Percentiles rank a stretch among this genome's conserved stretches.
Conservation (phyloP, 2,329 filamentous ascomycete genomes). For the Penicillium glabrum region DNA sequence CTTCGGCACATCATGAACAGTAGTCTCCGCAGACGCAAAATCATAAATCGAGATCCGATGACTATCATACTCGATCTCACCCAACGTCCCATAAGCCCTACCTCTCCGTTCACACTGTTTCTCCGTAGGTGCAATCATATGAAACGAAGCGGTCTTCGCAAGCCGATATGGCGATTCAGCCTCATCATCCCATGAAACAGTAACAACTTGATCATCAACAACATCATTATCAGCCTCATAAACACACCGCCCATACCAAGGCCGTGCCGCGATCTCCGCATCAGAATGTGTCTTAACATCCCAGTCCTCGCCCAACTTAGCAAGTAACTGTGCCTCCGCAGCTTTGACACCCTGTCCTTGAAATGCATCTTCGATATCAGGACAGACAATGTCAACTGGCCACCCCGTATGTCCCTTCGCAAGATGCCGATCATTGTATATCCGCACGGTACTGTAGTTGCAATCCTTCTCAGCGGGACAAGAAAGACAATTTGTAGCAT, state of each 20-base stretch:
- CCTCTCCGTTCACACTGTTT: slow-evolving; percentile 84
- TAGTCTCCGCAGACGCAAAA: slow-evolving; percentile 60
- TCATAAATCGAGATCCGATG: slow-evolving; percentile 72
- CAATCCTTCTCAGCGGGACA: slow-evolving; percentile 75
- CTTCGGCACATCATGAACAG: slow-evolving; percentile 59
- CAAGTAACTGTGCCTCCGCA: slow-evolving; percentile 54
- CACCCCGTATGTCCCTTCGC: slow-evolving; percentile 68
- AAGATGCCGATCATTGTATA: slow-evolving; percentile 73
- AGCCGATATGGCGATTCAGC: slow-evolving; percentile 46
- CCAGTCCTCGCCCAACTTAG: slow-evolving; percentile 56
- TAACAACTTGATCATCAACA: slow-evolving; percentile 88
- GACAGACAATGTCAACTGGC: slow-evolving; percentile 87
- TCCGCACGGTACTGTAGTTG: slow-evolving; percentile 79
- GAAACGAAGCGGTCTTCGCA: slow-evolving; percentile 83
- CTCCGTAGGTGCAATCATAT: slow-evolving; percentile 91
- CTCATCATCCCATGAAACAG: slow-evolving; percentile 81
- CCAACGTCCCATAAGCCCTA: slow-evolving; percentile 79
- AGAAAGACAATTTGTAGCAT: slow-evolving; percentile 81
- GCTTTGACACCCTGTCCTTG: slow-evolving; percentile 44
- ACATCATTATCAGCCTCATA: slow-evolving; percentile 93
- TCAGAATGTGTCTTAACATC: slow-evolving; percentile 54
- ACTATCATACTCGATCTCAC: slow-evolving; percentile 85
- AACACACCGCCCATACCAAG: slow-evolving; percentile 92
- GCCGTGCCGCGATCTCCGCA: slow-evolving; percentile 48
- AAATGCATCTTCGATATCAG: slow-evolving; percentile 81